phyloP scores from a whole-genome alignment of 306 rosid genomes.

The Cyamopsis tetragonoloba region DNA sequence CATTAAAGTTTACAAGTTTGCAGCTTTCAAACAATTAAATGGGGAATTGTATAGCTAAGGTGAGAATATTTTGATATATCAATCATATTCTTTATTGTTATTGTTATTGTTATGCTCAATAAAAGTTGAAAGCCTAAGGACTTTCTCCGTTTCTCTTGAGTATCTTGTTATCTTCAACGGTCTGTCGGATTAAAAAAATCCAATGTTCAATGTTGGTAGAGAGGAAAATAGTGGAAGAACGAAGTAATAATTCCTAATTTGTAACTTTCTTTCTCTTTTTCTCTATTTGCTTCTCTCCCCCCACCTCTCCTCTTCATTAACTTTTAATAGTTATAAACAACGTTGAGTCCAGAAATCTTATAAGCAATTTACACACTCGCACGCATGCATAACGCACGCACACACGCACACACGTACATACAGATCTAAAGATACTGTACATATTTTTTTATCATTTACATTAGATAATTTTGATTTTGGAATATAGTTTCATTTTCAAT shows the following conservation, averaged over 20 bases:
- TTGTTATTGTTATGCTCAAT: neutral
- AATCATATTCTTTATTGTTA: neutral
- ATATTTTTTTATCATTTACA: too few species aligned
- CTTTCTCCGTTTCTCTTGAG: neutral
- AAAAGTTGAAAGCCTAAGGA: neutral
- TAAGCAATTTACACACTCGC: too few species aligned
- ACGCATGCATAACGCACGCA: too few species aligned
- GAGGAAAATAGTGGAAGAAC: neutral
- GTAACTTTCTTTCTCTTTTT: neutral
- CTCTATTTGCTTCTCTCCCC: neutral
- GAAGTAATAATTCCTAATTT: neutral
- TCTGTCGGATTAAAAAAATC: too few species aligned
- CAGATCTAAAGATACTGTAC: too few species aligned
- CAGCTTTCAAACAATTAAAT: constrained; percentile 38
- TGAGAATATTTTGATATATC: constrained; percentile 23
- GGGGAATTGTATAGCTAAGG: constrained; percentile 79
- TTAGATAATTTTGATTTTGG: too few species aligned
- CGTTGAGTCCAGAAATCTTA: too few species aligned
- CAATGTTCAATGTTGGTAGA: too few species aligned
- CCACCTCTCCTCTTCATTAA: neutral
- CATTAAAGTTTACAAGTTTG: constrained; percentile 27
- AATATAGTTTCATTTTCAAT: too few species aligned
- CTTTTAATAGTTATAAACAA: neutral
- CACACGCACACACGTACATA: too few species aligned
- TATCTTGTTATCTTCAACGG: neutral